A percentile compares a stretch with the other conserved stretches of the same genome.
These are phyloP conservation scores for Blumeria hordei DNA, from an alignment of 2,329 filamentous ascomycete genomes.

Conservation along the genomic window DNA sequence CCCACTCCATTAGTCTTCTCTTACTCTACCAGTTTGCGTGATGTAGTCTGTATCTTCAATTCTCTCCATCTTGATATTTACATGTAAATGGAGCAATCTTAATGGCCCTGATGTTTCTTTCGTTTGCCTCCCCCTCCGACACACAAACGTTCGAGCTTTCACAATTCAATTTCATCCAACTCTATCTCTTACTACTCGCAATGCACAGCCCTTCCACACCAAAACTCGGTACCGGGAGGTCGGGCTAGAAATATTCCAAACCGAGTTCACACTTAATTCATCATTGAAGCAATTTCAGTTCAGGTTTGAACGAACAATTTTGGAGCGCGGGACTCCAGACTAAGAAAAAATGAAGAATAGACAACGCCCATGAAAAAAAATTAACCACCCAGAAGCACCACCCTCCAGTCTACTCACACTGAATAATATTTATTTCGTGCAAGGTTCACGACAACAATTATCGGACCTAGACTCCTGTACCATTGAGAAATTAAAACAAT, in stretches of 20 bases:
- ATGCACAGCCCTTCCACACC: not conserved
- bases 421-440: no score
- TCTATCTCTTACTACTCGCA: not conserved
- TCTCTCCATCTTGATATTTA: no score
- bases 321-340: not conserved
- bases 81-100: no score
- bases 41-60: no score
- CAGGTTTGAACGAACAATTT: not conserved
- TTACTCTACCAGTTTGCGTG: no score
- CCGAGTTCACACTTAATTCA: not conserved
- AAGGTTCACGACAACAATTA: no score
- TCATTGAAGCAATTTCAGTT: not conserved
- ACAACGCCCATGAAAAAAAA: not conserved
- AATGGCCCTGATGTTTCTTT: no score
- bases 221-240: not conserved
- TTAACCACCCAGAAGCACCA: not conserved
- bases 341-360: not conserved
- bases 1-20: no score
- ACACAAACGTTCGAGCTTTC: no score
- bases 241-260: not conserved
- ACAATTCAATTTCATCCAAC: not conserved
- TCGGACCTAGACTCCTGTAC: no score
- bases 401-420: conserved; percentile 4
- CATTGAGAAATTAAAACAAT: not conserved
- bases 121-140: no score